These are phyloP conservation scores for Calonectria ilicicola DNA, from an alignment of 2,329 filamentous ascomycete species.

Conservation along the genomic window DNA sequence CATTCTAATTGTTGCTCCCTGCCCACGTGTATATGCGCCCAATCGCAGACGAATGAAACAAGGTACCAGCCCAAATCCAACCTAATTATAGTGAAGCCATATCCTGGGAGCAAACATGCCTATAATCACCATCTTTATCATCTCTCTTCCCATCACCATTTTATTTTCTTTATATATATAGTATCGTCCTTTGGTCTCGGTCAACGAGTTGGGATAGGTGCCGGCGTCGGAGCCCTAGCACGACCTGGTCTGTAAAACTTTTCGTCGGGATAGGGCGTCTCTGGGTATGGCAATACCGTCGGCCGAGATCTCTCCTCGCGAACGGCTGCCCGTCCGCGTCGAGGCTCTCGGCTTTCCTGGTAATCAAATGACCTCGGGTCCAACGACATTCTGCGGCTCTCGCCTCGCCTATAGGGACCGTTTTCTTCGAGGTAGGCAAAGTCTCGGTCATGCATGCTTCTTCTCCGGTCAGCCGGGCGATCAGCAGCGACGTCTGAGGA, in stretches of 20 bases:
- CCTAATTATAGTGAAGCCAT: neutral
- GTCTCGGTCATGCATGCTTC: conserved; percentile 26
- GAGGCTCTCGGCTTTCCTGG: conserved; percentile 26
- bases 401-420: conserved; percentile 15
- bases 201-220: conserved; percentile 29
- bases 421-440: conserved; percentile 35
- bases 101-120: neutral
- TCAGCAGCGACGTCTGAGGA: conserved; percentile 17
- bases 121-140: neutral
- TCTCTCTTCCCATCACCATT: neutral
- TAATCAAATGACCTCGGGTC: conserved; percentile 31
- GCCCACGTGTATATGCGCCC: neutral
- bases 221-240: conserved; percentile 27
- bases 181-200: neutral
- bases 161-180: neutral
- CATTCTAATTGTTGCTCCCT: conserved; percentile 1
- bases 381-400: conserved; percentile 24
- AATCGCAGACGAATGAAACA: neutral
- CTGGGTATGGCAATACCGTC: conserved; percentile 31
- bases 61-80: conserved; percentile 14
- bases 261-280: conserved; percentile 35
- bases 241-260: conserved; percentile 34
- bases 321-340: conserved; percentile 5
- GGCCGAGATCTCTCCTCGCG: conserved; percentile 21
- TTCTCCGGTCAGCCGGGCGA: conserved; percentile 27